Evolutionary conservation across 192 early-diverging fungal species (phyloP).

Genomic region (Coemansia sp.): DNA sequence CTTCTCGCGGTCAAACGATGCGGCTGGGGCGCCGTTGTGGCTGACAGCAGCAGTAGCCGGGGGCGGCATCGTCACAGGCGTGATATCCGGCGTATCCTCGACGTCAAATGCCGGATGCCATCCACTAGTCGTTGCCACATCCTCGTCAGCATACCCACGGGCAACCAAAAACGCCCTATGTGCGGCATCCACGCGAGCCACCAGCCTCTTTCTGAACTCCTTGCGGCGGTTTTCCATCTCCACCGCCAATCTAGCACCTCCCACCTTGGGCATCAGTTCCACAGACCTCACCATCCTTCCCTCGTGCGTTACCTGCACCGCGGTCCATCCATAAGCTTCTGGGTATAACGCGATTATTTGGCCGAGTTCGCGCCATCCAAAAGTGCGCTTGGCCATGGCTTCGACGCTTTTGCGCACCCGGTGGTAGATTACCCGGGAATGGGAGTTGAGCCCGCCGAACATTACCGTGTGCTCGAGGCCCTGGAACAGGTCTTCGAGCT

Average conservation of each 20-base stretch:
- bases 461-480: constrained; percentile 47
- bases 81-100: constrained; percentile 22
- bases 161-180: constrained; percentile 25
- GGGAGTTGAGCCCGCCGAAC: constrained; percentile 25
- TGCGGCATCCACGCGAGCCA: constrained; percentile 11
- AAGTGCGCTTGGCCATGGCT: constrained; percentile 56
- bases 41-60: background rate
- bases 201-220: constrained; percentile 27
- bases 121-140: constrained; percentile 4
- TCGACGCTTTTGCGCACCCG: constrained; percentile 57
- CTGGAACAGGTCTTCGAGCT: constrained; percentile 50
- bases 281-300: constrained; percentile 49
- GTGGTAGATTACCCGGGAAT: constrained; percentile 49
- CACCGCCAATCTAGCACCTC: constrained; percentile 23
- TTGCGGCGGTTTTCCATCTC: constrained; percentile 34
- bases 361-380: constrained; percentile 55
- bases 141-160: constrained; percentile 16
- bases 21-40: constrained; percentile 9
- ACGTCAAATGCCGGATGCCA: constrained; percentile 45
- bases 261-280: constrained; percentile 22
- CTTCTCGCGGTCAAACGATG: constrained; percentile 29
- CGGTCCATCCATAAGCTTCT: constrained; percentile 44
- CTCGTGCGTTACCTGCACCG: constrained; percentile 15
- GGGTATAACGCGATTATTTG: constrained; percentile 60
- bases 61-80: constrained; percentile 33